These are phyloP conservation scores for Leccinellum rugosiceps DNA, from an alignment of 768 basidiomycete genomes.

Conservation along the genomic window DNA sequence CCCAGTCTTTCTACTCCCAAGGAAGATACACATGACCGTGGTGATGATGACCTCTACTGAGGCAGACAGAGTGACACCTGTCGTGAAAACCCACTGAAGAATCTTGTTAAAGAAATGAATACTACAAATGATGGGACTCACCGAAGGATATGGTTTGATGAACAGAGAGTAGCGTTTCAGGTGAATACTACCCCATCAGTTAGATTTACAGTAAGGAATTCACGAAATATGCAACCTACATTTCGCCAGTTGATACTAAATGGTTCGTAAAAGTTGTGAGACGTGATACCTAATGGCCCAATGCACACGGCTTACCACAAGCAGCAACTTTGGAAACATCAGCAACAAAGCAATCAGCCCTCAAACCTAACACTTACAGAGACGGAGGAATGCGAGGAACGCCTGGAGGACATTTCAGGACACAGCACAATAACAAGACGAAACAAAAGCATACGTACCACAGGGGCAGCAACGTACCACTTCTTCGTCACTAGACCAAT, in stretches of 20 bases:
- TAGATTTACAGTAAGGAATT: not conserved
- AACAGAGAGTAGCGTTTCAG: conserved; percentile 29
- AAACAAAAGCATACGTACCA: conserved; percentile 14
- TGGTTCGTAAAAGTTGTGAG: not conserved
- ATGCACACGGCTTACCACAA: conserved; percentile 19
- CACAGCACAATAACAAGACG: not conserved
- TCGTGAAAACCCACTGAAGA: conserved; percentile 30
- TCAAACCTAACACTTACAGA: conserved; percentile 19
- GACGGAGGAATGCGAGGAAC: conserved; percentile 33
- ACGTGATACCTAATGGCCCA: not conserved
- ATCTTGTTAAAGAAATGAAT: not conserved
- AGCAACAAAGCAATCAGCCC: not conserved
- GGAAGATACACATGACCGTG: conserved; percentile 29
- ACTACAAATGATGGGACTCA: not conserved
- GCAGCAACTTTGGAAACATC: conserved; percentile 23
- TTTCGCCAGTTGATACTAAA: conserved; percentile 32
- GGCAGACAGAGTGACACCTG: conserved; percentile 31
- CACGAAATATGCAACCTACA: conserved; percentile 14
- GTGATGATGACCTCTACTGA: conserved; percentile 35
- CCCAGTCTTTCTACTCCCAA: conserved; percentile 30
- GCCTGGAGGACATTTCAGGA: conserved; percentile 7
- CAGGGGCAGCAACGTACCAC: conserved; percentile 31
- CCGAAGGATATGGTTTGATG: conserved; percentile 31
- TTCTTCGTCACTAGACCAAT: conserved; percentile 28
- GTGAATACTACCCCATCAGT: conserved; percentile 15